These are phyloP conservation scores for Tetrahymena borealis DNA, from an alignment of 73 alveolate genomes.

Conservation along the genomic window DNA sequence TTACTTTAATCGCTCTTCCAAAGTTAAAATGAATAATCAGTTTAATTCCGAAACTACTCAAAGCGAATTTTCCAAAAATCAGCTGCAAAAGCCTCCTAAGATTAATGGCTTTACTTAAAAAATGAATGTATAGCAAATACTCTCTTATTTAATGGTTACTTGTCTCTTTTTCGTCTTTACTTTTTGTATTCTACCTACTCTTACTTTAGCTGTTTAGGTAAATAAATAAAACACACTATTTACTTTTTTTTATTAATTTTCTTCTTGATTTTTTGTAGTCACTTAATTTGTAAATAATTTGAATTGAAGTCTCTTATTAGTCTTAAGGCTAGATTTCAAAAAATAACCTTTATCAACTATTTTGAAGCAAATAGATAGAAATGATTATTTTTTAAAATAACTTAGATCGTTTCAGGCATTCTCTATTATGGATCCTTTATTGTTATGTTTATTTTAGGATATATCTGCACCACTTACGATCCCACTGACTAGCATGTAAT, in stretches of 20 bases:
- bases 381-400: no score
- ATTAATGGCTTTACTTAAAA: neutral
- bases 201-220: neutral
- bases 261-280: neutral
- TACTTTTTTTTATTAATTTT: neutral
- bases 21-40: neutral
- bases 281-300: neutral
- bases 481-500: neutral
- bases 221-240: neutral
- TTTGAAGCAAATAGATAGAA: no score
- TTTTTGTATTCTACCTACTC: neutral
- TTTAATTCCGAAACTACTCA: neutral
- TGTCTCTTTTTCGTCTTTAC: neutral
- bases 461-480: neutral
- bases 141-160: neutral
- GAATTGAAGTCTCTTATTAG: neutral
- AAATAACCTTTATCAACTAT: no score
- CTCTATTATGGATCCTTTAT: neutral
- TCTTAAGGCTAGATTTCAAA: no score
- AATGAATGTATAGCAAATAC: neutral
- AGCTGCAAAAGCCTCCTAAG: neutral
- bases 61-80: neutral
- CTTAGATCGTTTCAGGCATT: neutral
- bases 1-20: neutral
- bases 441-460: neutral